Conservation (phyloP, 2,329 filamentous ascomycete species). For the Fusarium anguioides region DNA sequence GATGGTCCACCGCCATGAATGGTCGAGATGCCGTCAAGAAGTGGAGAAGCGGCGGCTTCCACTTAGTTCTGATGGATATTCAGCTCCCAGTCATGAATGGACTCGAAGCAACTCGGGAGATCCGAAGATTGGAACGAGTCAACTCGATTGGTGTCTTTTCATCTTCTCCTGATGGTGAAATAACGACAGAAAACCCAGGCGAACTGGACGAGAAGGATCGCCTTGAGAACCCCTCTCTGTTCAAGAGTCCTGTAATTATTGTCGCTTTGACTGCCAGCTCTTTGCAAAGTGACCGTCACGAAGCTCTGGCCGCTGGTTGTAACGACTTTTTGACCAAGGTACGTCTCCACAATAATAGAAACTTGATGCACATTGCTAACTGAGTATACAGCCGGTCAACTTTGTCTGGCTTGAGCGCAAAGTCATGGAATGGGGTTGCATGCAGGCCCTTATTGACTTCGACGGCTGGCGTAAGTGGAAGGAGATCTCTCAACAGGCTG, state of each 20-base stretch:
- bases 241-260: slow-evolving; percentile 98
- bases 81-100: slow-evolving; percentile 97
- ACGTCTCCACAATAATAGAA: slow-evolving; percentile 43
- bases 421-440: slow-evolving; percentile 99
- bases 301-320: slow-evolving; percentile 93
- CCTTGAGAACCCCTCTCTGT: slow-evolving; percentile 74
- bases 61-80: slow-evolving; percentile 98
- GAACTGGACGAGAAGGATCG: slow-evolving; percentile 73
- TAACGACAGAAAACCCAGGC: slow-evolving; percentile 57
- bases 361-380: slow-evolving; percentile 18
- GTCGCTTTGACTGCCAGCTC: slow-evolving; percentile 95
- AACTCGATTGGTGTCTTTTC: slow-evolving; percentile 94
- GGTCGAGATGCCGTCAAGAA: slow-evolving; percentile 92
- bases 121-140: slow-evolving; percentile 85
- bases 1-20: slow-evolving; percentile 98
- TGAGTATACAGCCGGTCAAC: slow-evolving; percentile 79
- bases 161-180: slow-evolving; percentile 66
- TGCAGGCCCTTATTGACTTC: slow-evolving; percentile 98
- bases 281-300: slow-evolving; percentile 93
- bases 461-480: slow-evolving; percentile 99
- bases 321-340: slow-evolving; percentile 99
- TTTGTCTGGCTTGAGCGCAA: slow-evolving; percentile 98
- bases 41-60: slow-evolving; percentile 92
- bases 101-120: slow-evolving; percentile 93
- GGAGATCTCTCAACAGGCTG: slow-evolving; percentile 71